phyloP scores from a whole-genome alignment of 306 rosid species.

The Mucuna pruriens region DNA sequence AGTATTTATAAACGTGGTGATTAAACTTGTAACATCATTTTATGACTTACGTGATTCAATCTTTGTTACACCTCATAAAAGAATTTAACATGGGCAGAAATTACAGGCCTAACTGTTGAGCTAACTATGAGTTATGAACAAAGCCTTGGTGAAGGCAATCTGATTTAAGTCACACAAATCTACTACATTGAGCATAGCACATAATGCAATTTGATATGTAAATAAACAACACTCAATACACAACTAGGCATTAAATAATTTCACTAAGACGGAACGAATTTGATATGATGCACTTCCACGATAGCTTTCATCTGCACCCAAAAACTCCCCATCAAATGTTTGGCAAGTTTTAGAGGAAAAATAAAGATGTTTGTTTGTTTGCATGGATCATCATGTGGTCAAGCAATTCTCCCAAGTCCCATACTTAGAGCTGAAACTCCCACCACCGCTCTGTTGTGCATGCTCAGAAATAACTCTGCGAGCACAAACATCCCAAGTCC shows the following conservation, averaged over 20 bases:
- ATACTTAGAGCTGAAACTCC: constrained; percentile 91
- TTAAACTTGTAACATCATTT: too few species aligned
- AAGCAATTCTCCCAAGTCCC: constrained; percentile 91
- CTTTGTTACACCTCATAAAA: too few species aligned
- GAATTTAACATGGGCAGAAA: background rate
- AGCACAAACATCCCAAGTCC: constrained; percentile 95
- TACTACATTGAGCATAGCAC: background rate
- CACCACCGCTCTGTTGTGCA: constrained; percentile 97
- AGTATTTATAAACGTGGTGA: too few species aligned
- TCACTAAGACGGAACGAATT: background rate
- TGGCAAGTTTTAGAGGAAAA: background rate
- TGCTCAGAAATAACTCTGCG: constrained; percentile 83
- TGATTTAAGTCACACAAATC: constrained; percentile 27
- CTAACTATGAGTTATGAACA: background rate
- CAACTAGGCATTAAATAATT: constrained; percentile 6
- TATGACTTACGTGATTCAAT: too few species aligned
- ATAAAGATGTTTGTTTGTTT: background rate
- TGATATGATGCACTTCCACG: constrained; percentile 1
- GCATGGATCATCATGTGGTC: constrained; percentile 52
- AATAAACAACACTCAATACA: background rate
- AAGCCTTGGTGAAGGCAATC: background rate
- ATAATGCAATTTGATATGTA: background rate
- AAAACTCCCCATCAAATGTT: background rate
- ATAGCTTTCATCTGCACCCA: background rate
- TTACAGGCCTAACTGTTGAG: background rate